phyloP scores from a whole-genome alignment of 2,329 filamentous ascomycete species.

The Neophaeococcomyces mojaviensis region DNA sequence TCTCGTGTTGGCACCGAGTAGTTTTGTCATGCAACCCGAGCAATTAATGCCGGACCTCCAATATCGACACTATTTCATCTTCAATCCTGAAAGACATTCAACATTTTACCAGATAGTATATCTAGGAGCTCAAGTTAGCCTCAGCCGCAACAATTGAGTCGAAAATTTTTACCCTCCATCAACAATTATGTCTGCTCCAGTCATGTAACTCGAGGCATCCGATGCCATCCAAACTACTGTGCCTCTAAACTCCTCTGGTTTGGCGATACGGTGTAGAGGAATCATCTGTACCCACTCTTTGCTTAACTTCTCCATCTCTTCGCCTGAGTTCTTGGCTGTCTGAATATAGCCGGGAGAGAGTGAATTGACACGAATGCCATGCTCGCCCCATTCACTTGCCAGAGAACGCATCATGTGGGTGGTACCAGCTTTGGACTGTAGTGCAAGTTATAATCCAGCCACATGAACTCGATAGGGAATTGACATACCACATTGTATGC shows the following conservation, averaged over 20 bases:
- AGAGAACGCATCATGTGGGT: conserved; percentile 33
- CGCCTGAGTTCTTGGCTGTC: conserved; percentile 11
- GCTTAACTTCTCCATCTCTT: conserved; percentile 1
- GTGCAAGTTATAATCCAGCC: background rate
- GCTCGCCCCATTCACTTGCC: conserved; percentile 34
- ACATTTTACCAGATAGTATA: too few relatives aligned
- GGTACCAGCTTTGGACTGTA: conserved; percentile 27
- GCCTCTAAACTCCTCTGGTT: conserved; percentile 10
- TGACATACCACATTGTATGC: conserved; percentile 55
- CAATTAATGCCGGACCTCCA: too few relatives aligned
- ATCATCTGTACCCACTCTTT: conserved; percentile 3
- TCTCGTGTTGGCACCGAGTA: too few relatives aligned
- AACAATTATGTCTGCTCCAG: conserved; percentile 14
- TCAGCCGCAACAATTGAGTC: too few relatives aligned
- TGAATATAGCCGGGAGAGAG: conserved; percentile 12
- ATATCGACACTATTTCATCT: too few relatives aligned
- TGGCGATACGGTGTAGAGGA: conserved; percentile 1
- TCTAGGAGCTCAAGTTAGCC: too few relatives aligned
- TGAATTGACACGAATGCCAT: conserved; percentile 18
- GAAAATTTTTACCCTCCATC: background rate
- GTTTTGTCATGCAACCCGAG: too few relatives aligned
- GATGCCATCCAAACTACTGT: conserved; percentile 20
- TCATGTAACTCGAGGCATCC: conserved; percentile 18
- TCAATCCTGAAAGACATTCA: too few relatives aligned
- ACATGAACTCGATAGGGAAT: background rate